Percentiles rank a stretch among this genome's conserved stretches.
These are phyloP conservation scores for Filobasidium uniguttulatum DNA, from an alignment of 1,284 basidiomycete species.

Conservation along the genomic window DNA sequence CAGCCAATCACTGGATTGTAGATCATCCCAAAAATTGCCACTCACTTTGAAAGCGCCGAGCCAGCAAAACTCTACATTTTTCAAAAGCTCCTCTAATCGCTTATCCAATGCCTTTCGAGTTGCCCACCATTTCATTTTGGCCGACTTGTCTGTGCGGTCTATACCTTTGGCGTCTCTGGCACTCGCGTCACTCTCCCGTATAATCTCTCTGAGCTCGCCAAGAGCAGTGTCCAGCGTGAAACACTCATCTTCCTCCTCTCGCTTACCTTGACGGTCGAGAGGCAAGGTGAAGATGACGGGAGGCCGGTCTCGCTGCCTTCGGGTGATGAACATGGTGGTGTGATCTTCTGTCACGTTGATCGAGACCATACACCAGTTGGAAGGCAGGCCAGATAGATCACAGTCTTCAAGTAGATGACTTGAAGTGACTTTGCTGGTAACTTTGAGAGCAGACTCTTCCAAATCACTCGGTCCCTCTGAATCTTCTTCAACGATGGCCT, in stretches of 20 bases:
- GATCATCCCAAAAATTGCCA: background rate
- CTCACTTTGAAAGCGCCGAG: slow-evolving; percentile 88
- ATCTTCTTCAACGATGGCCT: slow-evolving; percentile 33
- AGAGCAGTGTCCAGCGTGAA: slow-evolving; percentile 64
- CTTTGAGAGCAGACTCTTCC: background rate
- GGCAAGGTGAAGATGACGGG: slow-evolving; percentile 81
- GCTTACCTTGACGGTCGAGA: slow-evolving; percentile 57
- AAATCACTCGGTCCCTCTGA: background rate
- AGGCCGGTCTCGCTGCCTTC: slow-evolving; percentile 50
- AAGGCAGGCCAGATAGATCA: slow-evolving; percentile 37
- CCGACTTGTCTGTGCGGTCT: slow-evolving; percentile 16
- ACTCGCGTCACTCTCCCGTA: slow-evolving; percentile 59
- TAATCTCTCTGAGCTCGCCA: slow-evolving; percentile 61
- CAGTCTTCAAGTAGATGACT: background rate
- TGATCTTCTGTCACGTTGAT: slow-evolving; percentile 71
- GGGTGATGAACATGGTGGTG: slow-evolving; percentile 67
- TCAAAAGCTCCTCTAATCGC: slow-evolving; percentile 59
- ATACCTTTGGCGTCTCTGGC: slow-evolving; percentile 62
- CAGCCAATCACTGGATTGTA: background rate
- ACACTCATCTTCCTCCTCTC: slow-evolving; percentile 60
- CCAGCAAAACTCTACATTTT: slow-evolving; percentile 89
- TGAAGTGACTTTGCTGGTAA: slow-evolving; percentile 21
- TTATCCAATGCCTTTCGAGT: slow-evolving; percentile 60
- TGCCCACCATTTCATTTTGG: slow-evolving; percentile 70
- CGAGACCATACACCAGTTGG: slow-evolving; percentile 71